phyloP scores from a whole-genome alignment of 1,139 yeast genomes.

The Kazachstania sp. region DNA sequence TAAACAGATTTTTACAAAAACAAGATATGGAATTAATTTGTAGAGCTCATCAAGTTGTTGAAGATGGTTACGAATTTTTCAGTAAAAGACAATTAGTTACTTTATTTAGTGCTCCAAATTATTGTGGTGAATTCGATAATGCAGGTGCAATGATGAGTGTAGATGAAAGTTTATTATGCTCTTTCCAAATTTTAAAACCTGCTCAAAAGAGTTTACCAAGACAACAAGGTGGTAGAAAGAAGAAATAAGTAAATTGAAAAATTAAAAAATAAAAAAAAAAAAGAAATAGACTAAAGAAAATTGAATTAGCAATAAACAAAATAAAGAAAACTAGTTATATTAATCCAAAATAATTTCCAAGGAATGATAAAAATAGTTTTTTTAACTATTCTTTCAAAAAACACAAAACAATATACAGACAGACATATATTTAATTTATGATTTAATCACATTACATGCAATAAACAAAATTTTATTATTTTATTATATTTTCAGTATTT shows the following conservation, averaged over 20 bases:
- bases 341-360: too few relatives aligned
- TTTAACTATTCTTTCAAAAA: too few relatives aligned
- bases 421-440: too few relatives aligned
- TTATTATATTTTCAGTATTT: too few relatives aligned
- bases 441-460: too few relatives aligned
- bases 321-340: too few relatives aligned
- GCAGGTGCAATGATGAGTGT: conserved; percentile 99
- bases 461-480: too few relatives aligned
- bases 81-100: conserved; percentile 93
- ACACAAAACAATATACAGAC: too few relatives aligned
- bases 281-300: neutral
- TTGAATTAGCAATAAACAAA: neutral
- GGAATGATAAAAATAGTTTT: too few relatives aligned
- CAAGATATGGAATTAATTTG: conserved; percentile 97
- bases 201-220: conserved; percentile 62
- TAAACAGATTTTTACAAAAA: conserved; percentile 84
- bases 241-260: conserved; percentile 15
- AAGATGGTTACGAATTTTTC: conserved; percentile 97
- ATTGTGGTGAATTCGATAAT: conserved; percentile 97
- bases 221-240: conserved; percentile 30
- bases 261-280: neutral
- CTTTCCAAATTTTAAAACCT: conserved; percentile 95
- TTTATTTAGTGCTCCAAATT: conserved; percentile 90
- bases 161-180: conserved; percentile 89
- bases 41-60: conserved; percentile 98